Evolutionary conservation across 306 rosid species (phyloP).

Genomic region (Prunus davidiana): DNA sequence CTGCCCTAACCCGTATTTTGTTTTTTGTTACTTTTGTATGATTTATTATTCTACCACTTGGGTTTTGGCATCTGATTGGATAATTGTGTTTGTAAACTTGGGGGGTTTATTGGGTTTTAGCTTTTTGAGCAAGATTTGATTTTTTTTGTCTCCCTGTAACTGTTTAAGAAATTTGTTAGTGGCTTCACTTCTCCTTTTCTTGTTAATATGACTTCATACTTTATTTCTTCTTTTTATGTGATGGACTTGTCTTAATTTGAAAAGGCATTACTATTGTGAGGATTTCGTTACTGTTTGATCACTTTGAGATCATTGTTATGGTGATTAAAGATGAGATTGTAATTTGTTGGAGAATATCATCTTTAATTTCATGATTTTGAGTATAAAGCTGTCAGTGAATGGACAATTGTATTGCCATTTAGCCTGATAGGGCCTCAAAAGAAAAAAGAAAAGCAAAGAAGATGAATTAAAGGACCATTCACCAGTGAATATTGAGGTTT

Average conservation of each 20-base stretch:
- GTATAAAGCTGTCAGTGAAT: neutral
- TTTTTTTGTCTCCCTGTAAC: neutral
- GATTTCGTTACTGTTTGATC: neutral
- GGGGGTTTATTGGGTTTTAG: neutral
- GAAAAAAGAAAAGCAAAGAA: neutral
- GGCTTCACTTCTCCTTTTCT: neutral
- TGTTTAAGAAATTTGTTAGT: neutral
- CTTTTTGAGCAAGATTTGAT: neutral
- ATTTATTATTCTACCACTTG: neutral
- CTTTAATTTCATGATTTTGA: neutral
- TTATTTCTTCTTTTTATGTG: neutral
- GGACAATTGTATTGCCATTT: neutral
- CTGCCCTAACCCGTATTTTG: neutral
- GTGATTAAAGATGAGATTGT: neutral
- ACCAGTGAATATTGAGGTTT: neutral
- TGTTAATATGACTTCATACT: neutral
- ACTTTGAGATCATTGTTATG: neutral
- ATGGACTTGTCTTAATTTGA: neutral
- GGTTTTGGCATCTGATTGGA: conserved; percentile 1
- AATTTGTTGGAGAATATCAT: neutral
- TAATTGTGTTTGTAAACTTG: neutral
- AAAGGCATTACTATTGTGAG: neutral
- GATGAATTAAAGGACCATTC: neutral
- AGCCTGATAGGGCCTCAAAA: neutral
- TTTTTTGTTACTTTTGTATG: neutral